Evolutionary conservation across 2,329 filamentous ascomycete species (phyloP), one percentile per base, ranked within the genome.

Genomic region (Fusarium succisae): DNA sequence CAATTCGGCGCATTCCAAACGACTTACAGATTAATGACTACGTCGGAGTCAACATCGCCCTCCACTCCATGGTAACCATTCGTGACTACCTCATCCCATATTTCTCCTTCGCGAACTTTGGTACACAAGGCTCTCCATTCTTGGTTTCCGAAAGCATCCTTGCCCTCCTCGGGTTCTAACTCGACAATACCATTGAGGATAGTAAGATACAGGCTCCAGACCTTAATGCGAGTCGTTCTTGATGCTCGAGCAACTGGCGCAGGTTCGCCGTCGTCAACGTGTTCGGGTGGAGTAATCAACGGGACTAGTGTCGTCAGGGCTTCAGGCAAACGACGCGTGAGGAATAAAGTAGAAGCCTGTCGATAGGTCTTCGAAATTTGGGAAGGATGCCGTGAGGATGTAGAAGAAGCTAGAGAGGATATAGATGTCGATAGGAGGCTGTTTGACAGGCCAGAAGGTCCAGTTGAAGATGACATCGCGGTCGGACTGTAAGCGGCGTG

Each of bases 161-260:
- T 98, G 56, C 96, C 96, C 82, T 98, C 95, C 76, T 98, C 94
- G 4, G 93, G 88, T 63, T 95, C 94, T 80, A 98, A 87, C 79
- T 98, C 96, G 41, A 97, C 87, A 73, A 98, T 93, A 44, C 94
- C 93, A 84, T 98, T 98, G 72, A 98, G 87, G 57, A 98, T 92
- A 24, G 95, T 98, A 74, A 98, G 89, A 81, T 98, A 99, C 78
- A 99, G 88, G 82, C 95, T 98, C 96, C 96, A 99, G 73, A 98
- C 93, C 83, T 98, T 99, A 82, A 98, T 93, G 74, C 95, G 88
- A 65, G 94, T 96, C 38, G 92, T 93, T 75, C 93, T 91, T 47
- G 93, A 95, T 60, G 94, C 94, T 72, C 88, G 90, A 61, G 94
- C 92, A 60, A 98, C 91, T 9, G 95, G 94, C 35, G 94, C 92